Evolutionary conservation across 352 stramenopile genomes (phyloP), one percentile per base, ranked within the genome.

Genomic region (Pythium periplocum): DNA sequence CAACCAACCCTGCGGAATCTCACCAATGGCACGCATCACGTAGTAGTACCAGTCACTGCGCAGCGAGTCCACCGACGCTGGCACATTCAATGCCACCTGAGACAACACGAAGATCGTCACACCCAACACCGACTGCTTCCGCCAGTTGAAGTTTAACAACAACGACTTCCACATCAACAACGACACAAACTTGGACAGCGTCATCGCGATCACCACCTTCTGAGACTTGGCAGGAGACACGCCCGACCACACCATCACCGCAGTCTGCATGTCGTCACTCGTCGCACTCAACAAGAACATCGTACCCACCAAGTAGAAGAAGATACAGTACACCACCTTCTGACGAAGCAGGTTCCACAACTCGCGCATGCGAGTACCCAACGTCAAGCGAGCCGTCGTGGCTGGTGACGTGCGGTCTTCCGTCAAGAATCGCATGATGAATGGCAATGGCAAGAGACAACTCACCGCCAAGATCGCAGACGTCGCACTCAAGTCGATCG

Each of bases 11-110:
- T 71, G 72, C 3, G 69, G 64, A 40, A 83, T 62, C 30, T 68
- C 64, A 4, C 66, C 57, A 4, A 86, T 11, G 1, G 61, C 67
- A 0, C 54, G 46, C 35, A 71, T 59, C 6, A 73, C n/a, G 1
- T 48, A 45, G 38, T 78, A 89, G 49, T 73, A 82, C 70, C 73
- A 81, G 11, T 73, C 66, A 31, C 53, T 40, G 11, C 76, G 70
- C 2, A 74, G 38, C 11, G 59, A 63, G 60, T 71, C 56, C 10
- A 59, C 76, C 8, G 73, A 68, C 3, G 68, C 31, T 1, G 69
- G 40, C 4, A 58, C 4, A 2, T 47, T 66, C 9, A 59, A 39
- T 2, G 56, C 1, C 1, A 36, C 33, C 39, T 53, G 56, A 0
- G 35, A 40, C 6, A 39, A 11, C 10, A 67, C 45, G 50, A 53